These are phyloP conservation scores for Ceratocystis eucalypticola DNA, from an alignment of 2,329 filamentous ascomycete genomes.

Conservation along the genomic window DNA sequence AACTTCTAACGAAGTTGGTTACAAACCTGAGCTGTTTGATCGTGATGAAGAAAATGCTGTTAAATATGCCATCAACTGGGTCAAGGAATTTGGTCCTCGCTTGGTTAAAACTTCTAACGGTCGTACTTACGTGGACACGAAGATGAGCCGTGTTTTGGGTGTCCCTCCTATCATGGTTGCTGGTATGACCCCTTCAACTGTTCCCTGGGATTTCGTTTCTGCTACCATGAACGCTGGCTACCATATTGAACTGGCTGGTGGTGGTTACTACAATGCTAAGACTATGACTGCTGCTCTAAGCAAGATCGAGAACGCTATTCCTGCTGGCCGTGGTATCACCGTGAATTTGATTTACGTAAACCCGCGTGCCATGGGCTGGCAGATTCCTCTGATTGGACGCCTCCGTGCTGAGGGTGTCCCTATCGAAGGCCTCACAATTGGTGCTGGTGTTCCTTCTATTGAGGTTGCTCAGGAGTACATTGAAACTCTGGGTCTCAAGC, in stretches of 20 bases:
- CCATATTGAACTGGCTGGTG: conserved; percentile 78
- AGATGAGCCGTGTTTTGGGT: conserved; percentile 79
- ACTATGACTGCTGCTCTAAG: conserved; percentile 69
- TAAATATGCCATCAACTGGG: conserved; percentile 93
- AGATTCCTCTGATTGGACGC: conserved; percentile 70
- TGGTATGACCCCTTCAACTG: conserved; percentile 85
- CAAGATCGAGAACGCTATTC: conserved; percentile 75
- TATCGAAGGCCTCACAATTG: conserved; percentile 84
- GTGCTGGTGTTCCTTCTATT: conserved; percentile 83
- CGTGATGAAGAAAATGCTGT: conserved; percentile 89
- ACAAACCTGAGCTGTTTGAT: conserved; percentile 96
- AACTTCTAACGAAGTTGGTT: conserved; percentile 79
- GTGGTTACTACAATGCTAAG: conserved; percentile 75
- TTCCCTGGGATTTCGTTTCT: conserved; percentile 82
- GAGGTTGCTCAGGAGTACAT: conserved; percentile 92
- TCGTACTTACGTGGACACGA: conserved; percentile 87
- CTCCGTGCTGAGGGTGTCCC: conserved; percentile 75
- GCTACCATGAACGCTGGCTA: conserved; percentile 94
- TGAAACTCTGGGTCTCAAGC: conserved; percentile 78
- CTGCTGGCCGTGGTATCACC: conserved; percentile 73
- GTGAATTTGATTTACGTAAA: conserved; percentile 88
- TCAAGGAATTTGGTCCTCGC: conserved; percentile 89
- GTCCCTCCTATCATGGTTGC: conserved; percentile 80
- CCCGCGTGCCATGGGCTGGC: conserved; percentile 80
- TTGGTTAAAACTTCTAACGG: conserved; percentile 81